phyloP scores from a whole-genome alignment of 73 alveolate species.

The Paramecium sexaurelia region DNA sequence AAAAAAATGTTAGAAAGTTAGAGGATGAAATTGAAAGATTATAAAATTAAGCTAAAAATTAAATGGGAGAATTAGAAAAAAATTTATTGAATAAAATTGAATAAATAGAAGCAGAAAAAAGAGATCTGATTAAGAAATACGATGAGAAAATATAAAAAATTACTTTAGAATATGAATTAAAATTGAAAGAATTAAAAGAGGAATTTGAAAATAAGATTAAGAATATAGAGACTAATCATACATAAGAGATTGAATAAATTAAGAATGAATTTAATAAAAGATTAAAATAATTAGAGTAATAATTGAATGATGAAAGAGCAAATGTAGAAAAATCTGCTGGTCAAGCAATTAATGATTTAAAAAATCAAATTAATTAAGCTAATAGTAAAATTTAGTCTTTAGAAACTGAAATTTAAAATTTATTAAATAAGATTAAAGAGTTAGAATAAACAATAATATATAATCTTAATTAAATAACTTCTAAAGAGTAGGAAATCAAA shows the following conservation, averaged over 20 bases:
- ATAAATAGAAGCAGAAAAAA: constrained; percentile 15
- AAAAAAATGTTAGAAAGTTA: background rate
- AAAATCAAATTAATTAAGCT: constrained; percentile 24
- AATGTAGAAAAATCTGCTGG: constrained; percentile 55
- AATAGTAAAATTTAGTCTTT: constrained; percentile 12
- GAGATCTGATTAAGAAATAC: constrained; percentile 51
- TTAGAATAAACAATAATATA: constrained; percentile 10
- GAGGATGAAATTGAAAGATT: constrained; percentile 55
- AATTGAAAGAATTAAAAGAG: background rate
- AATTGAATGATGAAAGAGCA: constrained; percentile 44
- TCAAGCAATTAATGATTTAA: constrained; percentile 40
- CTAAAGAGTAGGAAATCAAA: constrained; percentile 26
- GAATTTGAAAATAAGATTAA: constrained; percentile 48
- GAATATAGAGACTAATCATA: background rate
- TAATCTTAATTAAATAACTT: background rate
- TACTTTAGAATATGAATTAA: constrained; percentile 41
- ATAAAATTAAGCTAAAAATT: constrained; percentile 28
- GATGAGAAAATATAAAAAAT: constrained; percentile 34
- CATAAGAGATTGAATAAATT: background rate
- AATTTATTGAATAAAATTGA: constrained; percentile 18
- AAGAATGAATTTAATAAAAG: constrained; percentile 18
- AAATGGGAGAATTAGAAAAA: constrained; percentile 59
- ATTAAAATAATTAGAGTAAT: constrained; percentile 43
- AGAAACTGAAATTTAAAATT: background rate
- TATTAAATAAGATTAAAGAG: constrained; percentile 1